Percentiles rank a stretch among this genome's conserved stretches.
Evolutionary conservation across 83 land plant genomes (phyloP).

Genomic region (Thuja plicata): DNA sequence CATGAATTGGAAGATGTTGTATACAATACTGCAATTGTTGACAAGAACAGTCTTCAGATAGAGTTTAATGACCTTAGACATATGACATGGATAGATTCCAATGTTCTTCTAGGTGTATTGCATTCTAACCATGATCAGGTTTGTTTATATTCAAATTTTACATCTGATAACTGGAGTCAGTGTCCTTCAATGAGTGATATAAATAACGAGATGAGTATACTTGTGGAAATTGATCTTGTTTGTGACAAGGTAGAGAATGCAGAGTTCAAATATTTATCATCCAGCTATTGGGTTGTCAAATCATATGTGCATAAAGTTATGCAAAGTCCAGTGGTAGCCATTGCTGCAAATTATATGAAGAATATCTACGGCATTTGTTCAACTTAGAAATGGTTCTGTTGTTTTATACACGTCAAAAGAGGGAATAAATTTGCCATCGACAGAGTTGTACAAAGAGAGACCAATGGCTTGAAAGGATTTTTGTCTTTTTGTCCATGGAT

Average conservation of each 20-base stretch:
- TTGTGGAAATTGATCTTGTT: conserved; percentile 43
- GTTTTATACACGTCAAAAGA: conserved; percentile 41
- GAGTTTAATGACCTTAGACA: no score
- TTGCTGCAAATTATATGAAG: conserved; percentile 40
- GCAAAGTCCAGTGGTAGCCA: conserved; percentile 32
- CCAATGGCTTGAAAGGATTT: conserved; percentile 30
- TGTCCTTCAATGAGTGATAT: not conserved
- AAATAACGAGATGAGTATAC: conserved; percentile 2
- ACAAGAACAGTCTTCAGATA: no score
- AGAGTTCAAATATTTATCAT: conserved; percentile 27
- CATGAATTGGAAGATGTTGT: no score
- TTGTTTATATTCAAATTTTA: not conserved
- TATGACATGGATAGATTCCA: conserved; percentile 67
- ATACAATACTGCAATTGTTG: no score
- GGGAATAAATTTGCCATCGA: conserved; percentile 9
- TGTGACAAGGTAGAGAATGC: conserved; percentile 35
- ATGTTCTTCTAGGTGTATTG: conserved; percentile 55
- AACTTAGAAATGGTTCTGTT: conserved; percentile 66
- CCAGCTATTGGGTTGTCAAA: conserved; percentile 60
- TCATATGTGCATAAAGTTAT: conserved; percentile 18
- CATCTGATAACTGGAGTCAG: not conserved
- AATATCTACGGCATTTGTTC: conserved; percentile 57
- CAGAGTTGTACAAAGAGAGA: conserved; percentile 1
- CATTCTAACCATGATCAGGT: conserved; percentile 21
- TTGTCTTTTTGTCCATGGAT: conserved; percentile 81